These are phyloP conservation scores for Diatrype stigma DNA, from an alignment of 2,329 filamentous ascomycete species.

Conservation along the genomic window DNA sequence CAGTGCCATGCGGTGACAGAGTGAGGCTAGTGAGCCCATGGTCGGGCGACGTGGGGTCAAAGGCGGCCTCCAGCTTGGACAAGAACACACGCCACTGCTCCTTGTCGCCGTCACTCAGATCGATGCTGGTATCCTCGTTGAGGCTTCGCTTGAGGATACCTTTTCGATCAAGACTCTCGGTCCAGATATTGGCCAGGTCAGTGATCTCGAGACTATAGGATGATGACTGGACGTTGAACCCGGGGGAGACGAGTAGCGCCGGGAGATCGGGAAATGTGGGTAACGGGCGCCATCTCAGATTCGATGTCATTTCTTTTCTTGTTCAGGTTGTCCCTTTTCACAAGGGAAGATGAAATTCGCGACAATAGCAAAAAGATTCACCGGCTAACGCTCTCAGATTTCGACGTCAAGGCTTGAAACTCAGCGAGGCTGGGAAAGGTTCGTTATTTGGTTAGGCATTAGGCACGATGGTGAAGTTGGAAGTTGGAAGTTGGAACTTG, in stretches of 20 bases:
- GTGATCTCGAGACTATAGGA: slow-evolving; percentile 65
- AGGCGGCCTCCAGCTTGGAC: slow-evolving; percentile 52
- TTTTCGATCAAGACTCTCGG: slow-evolving; percentile 58
- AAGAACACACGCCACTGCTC: slow-evolving; percentile 66
- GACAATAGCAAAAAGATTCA: no score
- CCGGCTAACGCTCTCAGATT: no score
- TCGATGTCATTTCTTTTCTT: slow-evolving; percentile 16
- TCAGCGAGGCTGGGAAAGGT: no score
- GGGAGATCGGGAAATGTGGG: slow-evolving; percentile 46
- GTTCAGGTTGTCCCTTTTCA: no score
- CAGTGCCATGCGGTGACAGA: slow-evolving; percentile 35
- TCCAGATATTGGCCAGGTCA: slow-evolving; percentile 71
- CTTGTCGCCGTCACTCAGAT: slow-evolving; percentile 61
- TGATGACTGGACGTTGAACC: slow-evolving; percentile 39
- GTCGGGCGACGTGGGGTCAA: slow-evolving; percentile 42
- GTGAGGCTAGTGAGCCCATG: slow-evolving; percentile 42
- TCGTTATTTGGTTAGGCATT: no score
- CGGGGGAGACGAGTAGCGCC: slow-evolving; percentile 58
- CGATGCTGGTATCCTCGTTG: slow-evolving; percentile 64
- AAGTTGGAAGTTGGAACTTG: no score
- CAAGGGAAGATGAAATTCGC: neutral
- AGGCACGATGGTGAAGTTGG: no score
- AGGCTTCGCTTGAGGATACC: slow-evolving; percentile 60
- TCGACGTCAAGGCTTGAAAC: no score
- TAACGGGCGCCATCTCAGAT: slow-evolving; percentile 43